Evolutionary conservation across 1,284 basidiomycete species (phyloP).

Genomic region (Ustilago nuda): DNA sequence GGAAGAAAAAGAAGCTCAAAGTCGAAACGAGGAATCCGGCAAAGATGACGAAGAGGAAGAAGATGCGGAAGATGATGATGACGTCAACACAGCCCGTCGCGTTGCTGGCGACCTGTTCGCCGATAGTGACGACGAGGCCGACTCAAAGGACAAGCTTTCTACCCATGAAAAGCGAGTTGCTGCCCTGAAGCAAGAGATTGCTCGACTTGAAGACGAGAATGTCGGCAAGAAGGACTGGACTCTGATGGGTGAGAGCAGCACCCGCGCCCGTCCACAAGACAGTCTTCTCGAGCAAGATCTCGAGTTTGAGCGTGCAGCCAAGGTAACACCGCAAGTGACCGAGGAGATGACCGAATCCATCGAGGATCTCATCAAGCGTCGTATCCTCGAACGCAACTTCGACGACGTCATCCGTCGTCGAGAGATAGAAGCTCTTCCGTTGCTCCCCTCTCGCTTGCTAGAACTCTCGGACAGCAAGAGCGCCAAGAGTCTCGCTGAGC

Average conservation of each 20-base stretch:
- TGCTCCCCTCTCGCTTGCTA: conserved; percentile 88
- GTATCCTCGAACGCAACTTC: conserved; percentile 86
- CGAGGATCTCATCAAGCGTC: conserved; percentile 90
- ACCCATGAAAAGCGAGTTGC: conserved; percentile 73
- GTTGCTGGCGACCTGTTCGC: conserved; percentile 73
- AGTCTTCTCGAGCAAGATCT: conserved; percentile 92
- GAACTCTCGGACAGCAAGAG: conserved; percentile 83
- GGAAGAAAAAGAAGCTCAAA: conserved; percentile 58
- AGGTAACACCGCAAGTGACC: conserved; percentile 87
- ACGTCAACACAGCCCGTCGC: conserved; percentile 71
- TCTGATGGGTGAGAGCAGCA: conserved; percentile 88
- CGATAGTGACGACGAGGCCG: conserved; percentile 72
- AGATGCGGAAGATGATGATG: conserved; percentile 58
- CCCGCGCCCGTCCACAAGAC: conserved; percentile 86
- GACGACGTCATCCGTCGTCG: conserved; percentile 90
- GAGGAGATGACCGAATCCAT: conserved; percentile 85
- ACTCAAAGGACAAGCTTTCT: conserved; percentile 67
- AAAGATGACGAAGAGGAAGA: conserved; percentile 61
- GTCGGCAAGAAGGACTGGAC: conserved; percentile 84
- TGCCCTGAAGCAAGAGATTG: conserved; percentile 73
- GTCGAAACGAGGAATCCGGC: conserved; percentile 42
- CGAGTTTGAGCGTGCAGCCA: conserved; percentile 90
- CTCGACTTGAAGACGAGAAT: conserved; percentile 73
- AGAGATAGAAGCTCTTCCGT: conserved; percentile 77
- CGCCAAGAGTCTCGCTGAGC: conserved; percentile 86